A percentile compares a stretch with the other conserved stretches of the same genome.
These are phyloP conservation scores for Nakazawaea anatomiae DNA, from an alignment of 805 yeast species.

Conservation along the genomic window DNA sequence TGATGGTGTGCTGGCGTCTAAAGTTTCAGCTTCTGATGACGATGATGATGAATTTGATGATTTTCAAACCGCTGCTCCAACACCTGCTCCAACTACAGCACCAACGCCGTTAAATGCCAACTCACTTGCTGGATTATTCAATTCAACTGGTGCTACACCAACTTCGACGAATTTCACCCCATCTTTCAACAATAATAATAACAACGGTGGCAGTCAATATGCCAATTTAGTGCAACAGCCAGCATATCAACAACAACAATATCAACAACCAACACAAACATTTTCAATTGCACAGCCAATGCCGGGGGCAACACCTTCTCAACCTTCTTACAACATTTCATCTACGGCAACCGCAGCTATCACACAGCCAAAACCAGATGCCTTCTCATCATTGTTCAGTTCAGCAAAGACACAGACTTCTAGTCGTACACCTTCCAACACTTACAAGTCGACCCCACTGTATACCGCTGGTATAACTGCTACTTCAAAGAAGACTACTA, in stretches of 20 bases:
- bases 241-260: conserved; percentile 10
- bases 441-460: conserved; percentile 11
- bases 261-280: conserved; percentile 13
- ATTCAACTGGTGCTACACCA: conserved; percentile 11
- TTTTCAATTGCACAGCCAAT: conserved; percentile 8
- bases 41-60: conserved; percentile 78
- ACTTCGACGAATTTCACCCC: conserved; percentile 9
- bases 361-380: conserved; percentile 47
- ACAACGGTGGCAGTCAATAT: background rate
- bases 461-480: conserved; percentile 14
- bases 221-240: background rate
- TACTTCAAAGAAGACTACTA: conserved; percentile 10
- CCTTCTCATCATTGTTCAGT: conserved; percentile 65
- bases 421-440: conserved; percentile 1
- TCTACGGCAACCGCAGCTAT: conserved; percentile 19
- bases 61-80: conserved; percentile 63
- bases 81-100: conserved; percentile 10
- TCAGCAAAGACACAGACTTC: conserved; percentile 49
- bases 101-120: conserved; percentile 11
- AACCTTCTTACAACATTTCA: conserved; percentile 12
- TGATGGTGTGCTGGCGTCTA: conserved; percentile 13
- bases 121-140: conserved; percentile 27
- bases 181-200: conserved; percentile 7
- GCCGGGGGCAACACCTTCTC: conserved; percentile 11
- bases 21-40: conserved; percentile 27